Percentiles rank a stretch among this genome's conserved stretches.
Evolutionary conservation across 139 green algal species (phyloP).

Genomic region (Zygnema circumcarinatum): DNA sequence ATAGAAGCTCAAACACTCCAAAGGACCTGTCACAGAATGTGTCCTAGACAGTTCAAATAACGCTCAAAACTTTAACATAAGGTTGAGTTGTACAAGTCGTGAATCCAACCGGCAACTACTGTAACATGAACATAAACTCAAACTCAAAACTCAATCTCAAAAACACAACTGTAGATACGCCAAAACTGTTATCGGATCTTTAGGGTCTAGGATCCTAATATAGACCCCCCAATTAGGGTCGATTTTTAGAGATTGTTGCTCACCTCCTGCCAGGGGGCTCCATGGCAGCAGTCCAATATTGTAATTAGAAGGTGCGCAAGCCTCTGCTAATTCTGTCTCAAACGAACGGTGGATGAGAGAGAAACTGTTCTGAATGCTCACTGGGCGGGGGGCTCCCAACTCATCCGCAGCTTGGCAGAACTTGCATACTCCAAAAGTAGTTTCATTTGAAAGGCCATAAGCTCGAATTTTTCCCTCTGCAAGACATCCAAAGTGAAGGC

Average conservation of each 20-base stretch:
- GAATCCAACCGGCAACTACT: too few species aligned
- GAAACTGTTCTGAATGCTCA: constrained; percentile 84
- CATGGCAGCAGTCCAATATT: constrained; percentile 91
- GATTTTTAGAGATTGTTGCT: not conserved
- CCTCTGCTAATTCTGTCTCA: constrained; percentile 88
- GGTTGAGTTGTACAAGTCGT: too few species aligned
- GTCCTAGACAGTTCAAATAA: too few species aligned
- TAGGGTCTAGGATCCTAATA: too few species aligned
- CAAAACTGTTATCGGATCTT: too few species aligned
- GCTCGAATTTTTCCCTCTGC: constrained; percentile 88
- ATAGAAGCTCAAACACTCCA: constrained; percentile 33
- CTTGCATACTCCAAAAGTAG: constrained; percentile 82
- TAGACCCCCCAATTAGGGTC: too few species aligned
- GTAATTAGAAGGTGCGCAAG: constrained; percentile 60
- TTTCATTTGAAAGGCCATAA: constrained; percentile 91
- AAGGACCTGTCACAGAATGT: too few species aligned
- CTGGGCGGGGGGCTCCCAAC: constrained; percentile 74
- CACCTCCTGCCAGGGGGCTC: constrained; percentile 72
- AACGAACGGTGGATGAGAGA: constrained; percentile 73
- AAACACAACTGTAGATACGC: too few species aligned
- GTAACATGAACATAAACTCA: too few species aligned
- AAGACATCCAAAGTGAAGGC: constrained; percentile 63
- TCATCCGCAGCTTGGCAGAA: constrained; percentile 68
- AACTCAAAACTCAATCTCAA: too few species aligned
- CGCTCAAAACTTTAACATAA: too few species aligned